Conservation (phyloP, 225 moss, liverwort and hornwort species). For the Sphagnum contortum region DNA sequence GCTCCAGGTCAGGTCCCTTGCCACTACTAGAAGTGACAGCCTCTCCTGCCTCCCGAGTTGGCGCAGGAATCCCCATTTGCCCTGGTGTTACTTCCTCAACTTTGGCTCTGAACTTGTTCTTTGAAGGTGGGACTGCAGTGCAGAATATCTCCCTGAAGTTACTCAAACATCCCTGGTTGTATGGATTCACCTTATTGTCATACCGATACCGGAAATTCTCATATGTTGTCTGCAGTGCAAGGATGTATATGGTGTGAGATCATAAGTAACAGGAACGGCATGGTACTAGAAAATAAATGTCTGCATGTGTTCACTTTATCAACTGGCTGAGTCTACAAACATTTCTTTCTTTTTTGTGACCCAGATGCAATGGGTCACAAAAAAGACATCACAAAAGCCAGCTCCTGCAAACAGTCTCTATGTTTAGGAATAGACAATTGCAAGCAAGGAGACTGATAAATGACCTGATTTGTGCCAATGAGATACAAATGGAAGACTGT, state of each 20-base stretch:
- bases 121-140: constrained; percentile 51
- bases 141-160: constrained; percentile 93
- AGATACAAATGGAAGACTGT: constrained; percentile 96
- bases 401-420: too few species aligned
- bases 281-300: too few species aligned
- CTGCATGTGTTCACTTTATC: too few species aligned
- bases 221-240: constrained; percentile 63
- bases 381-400: too few species aligned
- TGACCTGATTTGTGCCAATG: constrained; percentile 95
- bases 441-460: not conserved
- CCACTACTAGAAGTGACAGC: constrained; percentile 16
- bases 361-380: too few species aligned
- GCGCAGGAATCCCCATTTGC: constrained; percentile 33
- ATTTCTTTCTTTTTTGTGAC: too few species aligned
- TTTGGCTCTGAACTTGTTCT: constrained; percentile 72
- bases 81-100: constrained; percentile 34
- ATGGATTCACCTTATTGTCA: constrained; percentile 93
- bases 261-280: too few species aligned
- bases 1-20: constrained; percentile 70
- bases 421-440: too few species aligned
- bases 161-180: constrained; percentile 61
- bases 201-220: constrained; percentile 96
- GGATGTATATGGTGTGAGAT: too few species aligned
- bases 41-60: constrained; percentile 36
- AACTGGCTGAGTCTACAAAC: too few species aligned